Evolutionary conservation across 1,284 basidiomycete genomes (phyloP), one percentile per base, ranked within the genome.

Genomic region (Ustilago tritici): DNA sequence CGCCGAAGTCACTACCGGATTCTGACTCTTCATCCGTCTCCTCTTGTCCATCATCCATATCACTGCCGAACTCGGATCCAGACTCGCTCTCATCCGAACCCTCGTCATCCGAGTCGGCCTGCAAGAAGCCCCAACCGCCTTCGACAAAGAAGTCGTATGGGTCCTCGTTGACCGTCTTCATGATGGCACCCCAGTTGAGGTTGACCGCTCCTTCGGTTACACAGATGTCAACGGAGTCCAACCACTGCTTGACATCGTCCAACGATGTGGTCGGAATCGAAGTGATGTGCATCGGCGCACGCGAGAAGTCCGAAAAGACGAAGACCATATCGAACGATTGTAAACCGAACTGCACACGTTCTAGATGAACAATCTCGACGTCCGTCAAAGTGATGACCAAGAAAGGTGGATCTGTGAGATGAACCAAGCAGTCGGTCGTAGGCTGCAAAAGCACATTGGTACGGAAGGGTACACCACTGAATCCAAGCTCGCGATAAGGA

Each of bases 301-400:
- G 94, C 38, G 94, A 93, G 87, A 98, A 98, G 87, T 99, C 97
- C 85, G 93, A 94, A 89, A 98, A 94, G 69, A 99, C 93, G 62
- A 99, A 91, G 19, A 98, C 93, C 86, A 99, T 90, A 89, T 99
- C 97, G 82, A 99, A 99, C 82, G 98, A 95, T 87, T 95, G 97
- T 76, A 99, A 88, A 2, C 94, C 93, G 84, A 97, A 99, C 85
- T 98, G 95, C 6, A 99, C 95, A 87, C 97, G 93, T 87, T 99
- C 97, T 78, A 99, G 88, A 54, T 97, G 98, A 2, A 95, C 95
- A 56, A 98, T 93, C 87, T 99, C 96, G 76, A 99, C 95, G 73
- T 99, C 97, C 61, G 91, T 89, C 38, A 99, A 89, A 0, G 96
- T 98, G 70, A 98, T 93, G 53, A 99, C 95, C 54, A 96, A 90